phyloP scores from a whole-genome alignment of 1,284 basidiomycete genomes.

The Pyrrhoderma noxium region DNA sequence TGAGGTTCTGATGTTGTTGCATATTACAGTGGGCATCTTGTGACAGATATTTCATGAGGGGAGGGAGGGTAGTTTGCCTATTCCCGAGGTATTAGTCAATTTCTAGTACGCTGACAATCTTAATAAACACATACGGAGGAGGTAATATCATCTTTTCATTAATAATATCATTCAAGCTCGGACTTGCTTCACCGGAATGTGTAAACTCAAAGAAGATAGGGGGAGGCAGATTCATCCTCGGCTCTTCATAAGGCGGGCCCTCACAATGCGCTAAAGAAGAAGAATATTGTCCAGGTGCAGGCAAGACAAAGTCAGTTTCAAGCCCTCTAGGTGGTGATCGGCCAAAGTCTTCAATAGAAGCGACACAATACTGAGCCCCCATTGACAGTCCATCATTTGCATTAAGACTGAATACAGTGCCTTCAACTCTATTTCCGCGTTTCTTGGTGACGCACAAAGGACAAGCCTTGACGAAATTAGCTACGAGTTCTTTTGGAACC shows the following conservation, averaged over 20 bases:
- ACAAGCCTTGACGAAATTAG: conserved; percentile 68
- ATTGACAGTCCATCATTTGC: conserved; percentile 18
- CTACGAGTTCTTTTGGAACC: conserved; percentile 74
- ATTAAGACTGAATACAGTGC: conserved; percentile 20
- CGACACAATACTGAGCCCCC: conserved; percentile 8
- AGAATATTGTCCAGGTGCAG: neutral
- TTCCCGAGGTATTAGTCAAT: neutral
- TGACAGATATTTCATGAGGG: conserved; percentile 13
- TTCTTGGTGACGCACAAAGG: conserved; percentile 51
- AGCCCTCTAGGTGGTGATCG: neutral
- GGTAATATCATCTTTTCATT: no score
- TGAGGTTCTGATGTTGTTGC: neutral
- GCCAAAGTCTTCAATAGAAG: conserved; percentile 10
- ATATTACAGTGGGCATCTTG: neutral
- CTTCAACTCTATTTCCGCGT: neutral
- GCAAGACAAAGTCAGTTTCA: neutral
- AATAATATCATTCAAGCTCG: no score
- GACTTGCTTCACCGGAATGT: no score
- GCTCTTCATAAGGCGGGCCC: no score
- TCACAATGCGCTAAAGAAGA: neutral
- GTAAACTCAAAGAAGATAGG: no score
- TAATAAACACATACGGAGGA: no score
- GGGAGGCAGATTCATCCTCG: no score
- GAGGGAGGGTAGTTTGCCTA: neutral
- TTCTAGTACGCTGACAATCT: no score